These are phyloP conservation scores for Paraphaeosphaeria minitans DNA, from an alignment of 2,329 filamentous ascomycete species.

Conservation along the genomic window DNA sequence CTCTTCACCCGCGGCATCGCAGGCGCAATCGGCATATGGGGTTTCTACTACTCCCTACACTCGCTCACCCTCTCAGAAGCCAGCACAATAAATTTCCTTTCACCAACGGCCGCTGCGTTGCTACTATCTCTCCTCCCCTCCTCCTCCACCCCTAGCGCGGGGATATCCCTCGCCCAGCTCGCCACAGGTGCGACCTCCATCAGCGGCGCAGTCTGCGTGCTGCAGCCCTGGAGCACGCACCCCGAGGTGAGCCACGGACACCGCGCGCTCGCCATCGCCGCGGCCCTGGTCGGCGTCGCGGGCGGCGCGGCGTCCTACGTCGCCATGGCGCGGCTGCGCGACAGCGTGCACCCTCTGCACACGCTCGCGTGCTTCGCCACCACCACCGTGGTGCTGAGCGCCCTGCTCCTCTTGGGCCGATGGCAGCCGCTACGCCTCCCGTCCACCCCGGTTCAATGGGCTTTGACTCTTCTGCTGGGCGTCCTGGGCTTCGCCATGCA, in stretches of 20 bases:
- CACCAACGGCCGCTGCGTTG: neutral
- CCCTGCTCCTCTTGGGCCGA: neutral
- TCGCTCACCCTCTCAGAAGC: neutral
- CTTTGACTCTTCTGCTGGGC: neutral
- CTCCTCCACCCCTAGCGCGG: neutral
- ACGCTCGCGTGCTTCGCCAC: constrained; percentile 4
- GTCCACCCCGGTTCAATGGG: neutral
- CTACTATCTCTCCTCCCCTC: constrained; percentile 1
- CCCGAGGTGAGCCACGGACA: neutral
- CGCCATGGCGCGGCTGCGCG: neutral
- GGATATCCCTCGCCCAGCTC: neutral
- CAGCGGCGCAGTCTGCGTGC: neutral
- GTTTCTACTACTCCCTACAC: constrained; percentile 7
- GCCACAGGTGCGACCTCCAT: neutral
- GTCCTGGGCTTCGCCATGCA: constrained; percentile 1
- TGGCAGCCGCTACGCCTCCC: neutral
- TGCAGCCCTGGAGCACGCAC: constrained; percentile 1
- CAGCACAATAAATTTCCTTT: constrained; percentile 1
- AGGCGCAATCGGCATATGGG: constrained; percentile 6
- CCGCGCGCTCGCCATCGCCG: neutral
- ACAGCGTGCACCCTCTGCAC: neutral
- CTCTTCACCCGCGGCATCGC: constrained; percentile 4
- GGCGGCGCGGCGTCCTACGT: constrained; percentile 1
- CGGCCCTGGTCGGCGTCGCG: neutral
- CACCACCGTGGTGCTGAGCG: neutral